Percentiles rank a stretch among this genome's conserved stretches.
Conservation (phyloP, 129 eudicot species). For the Glebionis coronaria region DNA sequence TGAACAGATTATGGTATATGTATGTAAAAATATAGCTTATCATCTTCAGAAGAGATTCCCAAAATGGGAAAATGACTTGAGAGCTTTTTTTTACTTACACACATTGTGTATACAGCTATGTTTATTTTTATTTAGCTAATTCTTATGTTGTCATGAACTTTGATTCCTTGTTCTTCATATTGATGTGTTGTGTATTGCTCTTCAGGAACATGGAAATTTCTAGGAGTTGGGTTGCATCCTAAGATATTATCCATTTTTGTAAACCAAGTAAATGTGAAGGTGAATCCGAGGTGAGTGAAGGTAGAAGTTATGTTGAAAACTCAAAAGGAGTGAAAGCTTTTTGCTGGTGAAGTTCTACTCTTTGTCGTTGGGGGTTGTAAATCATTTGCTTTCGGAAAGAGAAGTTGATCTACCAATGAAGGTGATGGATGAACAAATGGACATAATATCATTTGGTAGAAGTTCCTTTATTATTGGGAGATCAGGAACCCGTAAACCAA, state of each 20-base stretch:
- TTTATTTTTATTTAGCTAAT: no score
- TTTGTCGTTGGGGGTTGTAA: conserved; percentile 1
- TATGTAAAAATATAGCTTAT: no score
- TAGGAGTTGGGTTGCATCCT: conserved; percentile 29
- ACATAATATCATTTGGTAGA: conserved; percentile 41
- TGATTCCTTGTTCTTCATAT: not conserved
- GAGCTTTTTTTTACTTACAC: no score
- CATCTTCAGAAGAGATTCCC: no score
- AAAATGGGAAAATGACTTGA: no score
- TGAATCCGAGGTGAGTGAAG: conserved; percentile 18
- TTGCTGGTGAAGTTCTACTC: conserved; percentile 7
- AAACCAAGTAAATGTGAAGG: conserved; percentile 7
- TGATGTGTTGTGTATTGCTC: conserved; percentile 1
- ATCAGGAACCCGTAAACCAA: conserved; percentile 86
- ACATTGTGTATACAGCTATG: no score
- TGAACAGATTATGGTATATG: no score
- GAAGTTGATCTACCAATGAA: no score
- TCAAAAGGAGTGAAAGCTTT: conserved; percentile 8
- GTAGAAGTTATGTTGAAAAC: conserved; percentile 29
- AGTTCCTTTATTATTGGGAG: conserved; percentile 73
- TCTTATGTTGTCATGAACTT: no score
- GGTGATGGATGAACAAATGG: no score
- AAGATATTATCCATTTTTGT: conserved; percentile 27
- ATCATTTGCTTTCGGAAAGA: not conserved
- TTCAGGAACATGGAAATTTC: conserved; percentile 52